Evolutionary conservation across 345 rosid genomes (phyloP).

Genomic region (Gossypium herbaceum): DNA sequence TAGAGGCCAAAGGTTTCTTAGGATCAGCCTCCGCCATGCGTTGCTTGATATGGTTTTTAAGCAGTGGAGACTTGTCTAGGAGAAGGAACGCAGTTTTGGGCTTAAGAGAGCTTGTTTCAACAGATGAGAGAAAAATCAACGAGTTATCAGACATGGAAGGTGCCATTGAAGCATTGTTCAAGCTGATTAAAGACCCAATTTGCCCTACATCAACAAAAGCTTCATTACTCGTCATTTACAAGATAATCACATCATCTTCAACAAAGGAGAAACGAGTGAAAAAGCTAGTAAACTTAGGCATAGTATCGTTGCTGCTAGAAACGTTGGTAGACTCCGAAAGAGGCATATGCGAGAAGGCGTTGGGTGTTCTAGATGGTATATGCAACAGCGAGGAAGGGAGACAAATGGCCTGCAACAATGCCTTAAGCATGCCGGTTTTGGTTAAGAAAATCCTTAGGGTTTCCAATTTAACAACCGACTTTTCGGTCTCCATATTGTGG

Average conservation of each 20-base stretch:
- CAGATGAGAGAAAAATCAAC: slow-evolving; percentile 23
- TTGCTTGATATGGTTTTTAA: slow-evolving; percentile 45
- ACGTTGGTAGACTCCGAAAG: slow-evolving; percentile 50
- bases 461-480: slow-evolving; percentile 64
- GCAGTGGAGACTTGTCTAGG: slow-evolving; percentile 37
- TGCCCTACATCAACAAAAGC: slow-evolving; percentile 59
- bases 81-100: slow-evolving; percentile 56
- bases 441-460: slow-evolving; percentile 76
- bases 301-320: slow-evolving; percentile 47
- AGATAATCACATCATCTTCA: slow-evolving; percentile 35
- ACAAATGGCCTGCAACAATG: slow-evolving; percentile 32
- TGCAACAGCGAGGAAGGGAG: slow-evolving; percentile 48
- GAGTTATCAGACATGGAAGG: slow-evolving; percentile 47
- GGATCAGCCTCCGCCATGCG: slow-evolving; percentile 47
- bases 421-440: slow-evolving; percentile 52
- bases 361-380: slow-evolving; percentile 55
- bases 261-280: slow-evolving; percentile 17
- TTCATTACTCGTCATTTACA: slow-evolving; percentile 46
- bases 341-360: slow-evolving; percentile 59
- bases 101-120: slow-evolving; percentile 39
- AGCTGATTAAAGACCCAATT: slow-evolving; percentile 61
- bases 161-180: slow-evolving; percentile 46
- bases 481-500: slow-evolving; percentile 63
- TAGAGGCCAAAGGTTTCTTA: slow-evolving; percentile 36
- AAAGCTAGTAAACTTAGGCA: slow-evolving; percentile 43